Conservation (phyloP, 2,329 filamentous ascomycete genomes). For the Dendrostoma leiphaemia region DNA sequence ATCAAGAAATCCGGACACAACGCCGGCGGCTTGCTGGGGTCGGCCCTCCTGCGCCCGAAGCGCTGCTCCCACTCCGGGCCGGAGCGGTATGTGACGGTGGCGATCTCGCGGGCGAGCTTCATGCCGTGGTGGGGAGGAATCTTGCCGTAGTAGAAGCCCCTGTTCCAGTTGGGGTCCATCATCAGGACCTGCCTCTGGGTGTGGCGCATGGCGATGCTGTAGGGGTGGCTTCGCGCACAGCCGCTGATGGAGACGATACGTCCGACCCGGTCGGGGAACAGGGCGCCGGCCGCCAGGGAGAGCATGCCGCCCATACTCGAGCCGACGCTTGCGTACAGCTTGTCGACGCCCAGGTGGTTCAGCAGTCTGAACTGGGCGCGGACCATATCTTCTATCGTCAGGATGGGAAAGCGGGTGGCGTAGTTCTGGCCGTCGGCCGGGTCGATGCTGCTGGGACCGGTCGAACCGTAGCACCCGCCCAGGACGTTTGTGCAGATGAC, state of each 20-base stretch:
- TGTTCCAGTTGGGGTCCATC: slow-evolving; percentile 98
- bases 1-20: slow-evolving; percentile 97
- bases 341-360: slow-evolving; percentile 72
- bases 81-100: slow-evolving; percentile 94
- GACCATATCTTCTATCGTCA: slow-evolving; percentile 98
- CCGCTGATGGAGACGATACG: slow-evolving; percentile 87
- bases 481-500: slow-evolving; percentile 96
- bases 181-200: slow-evolving; percentile 96
- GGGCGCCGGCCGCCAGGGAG: slow-evolving; percentile 78
- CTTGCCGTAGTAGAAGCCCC: slow-evolving; percentile 86
- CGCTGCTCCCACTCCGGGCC: slow-evolving; percentile 97
- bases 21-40: slow-evolving; percentile 81
- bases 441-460: slow-evolving; percentile 83
- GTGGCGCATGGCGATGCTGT: slow-evolving; percentile 98
- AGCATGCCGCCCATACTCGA: slow-evolving; percentile 99
- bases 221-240: slow-evolving; percentile 91
- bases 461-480: slow-evolving; percentile 93
- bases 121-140: slow-evolving; percentile 94
- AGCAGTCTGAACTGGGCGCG: slow-evolving; percentile 89
- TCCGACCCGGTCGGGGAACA: slow-evolving; percentile 79
- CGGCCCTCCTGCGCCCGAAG: slow-evolving; percentile 84
- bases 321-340: slow-evolving; percentile 87
- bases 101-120: slow-evolving; percentile 97
- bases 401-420: slow-evolving; percentile 90
- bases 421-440: slow-evolving; percentile 86